These are phyloP conservation scores for Lineolata rhizophorae DNA, from an alignment of 495 filamentous ascomycete species.

Conservation along the genomic window DNA sequence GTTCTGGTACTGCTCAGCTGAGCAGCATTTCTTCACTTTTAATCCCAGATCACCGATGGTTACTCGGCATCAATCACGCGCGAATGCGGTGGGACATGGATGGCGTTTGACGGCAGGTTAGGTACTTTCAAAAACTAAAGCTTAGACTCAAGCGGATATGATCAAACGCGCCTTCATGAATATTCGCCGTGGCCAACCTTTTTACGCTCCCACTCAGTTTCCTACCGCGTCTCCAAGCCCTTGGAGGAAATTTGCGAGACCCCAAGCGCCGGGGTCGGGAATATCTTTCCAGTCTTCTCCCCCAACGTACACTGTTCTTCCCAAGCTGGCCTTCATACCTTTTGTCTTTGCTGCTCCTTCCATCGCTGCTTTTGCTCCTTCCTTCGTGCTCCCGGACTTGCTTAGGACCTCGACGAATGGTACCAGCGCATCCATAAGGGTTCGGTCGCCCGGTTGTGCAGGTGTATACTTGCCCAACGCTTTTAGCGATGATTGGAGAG, in stretches of 20 bases:
- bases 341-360: slow-evolving; percentile 64
- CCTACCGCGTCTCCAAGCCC: slow-evolving; percentile 48
- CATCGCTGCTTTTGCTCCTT: slow-evolving; percentile 53
- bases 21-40: too few relatives aligned
- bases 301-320: slow-evolving; percentile 79
- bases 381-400: slow-evolving; percentile 35
- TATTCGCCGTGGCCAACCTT: too few relatives aligned
- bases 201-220: too few relatives aligned
- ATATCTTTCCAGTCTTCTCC: slow-evolving; percentile 60
- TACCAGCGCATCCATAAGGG: slow-evolving; percentile 70
- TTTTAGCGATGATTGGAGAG: slow-evolving; percentile 45
- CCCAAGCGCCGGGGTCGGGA: slow-evolving; percentile 82
- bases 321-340: slow-evolving; percentile 76
- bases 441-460: slow-evolving; percentile 71
- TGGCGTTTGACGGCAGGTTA: too few relatives aligned
- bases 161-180: too few relatives aligned
- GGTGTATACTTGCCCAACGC: slow-evolving; percentile 71
- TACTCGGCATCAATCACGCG: too few relatives aligned
- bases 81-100: too few relatives aligned
- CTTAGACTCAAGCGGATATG: too few relatives aligned
- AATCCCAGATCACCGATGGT: too few relatives aligned
- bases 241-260: slow-evolving; percentile 55
- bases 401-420: slow-evolving; percentile 62
- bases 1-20: slow-evolving; percentile 84
- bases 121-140: too few relatives aligned